Percentiles rank a stretch among this genome's conserved stretches.
These are phyloP conservation scores for Geotrichum aggregatum DNA, from an alignment of 1,139 yeast species.

Conservation along the genomic window DNA sequence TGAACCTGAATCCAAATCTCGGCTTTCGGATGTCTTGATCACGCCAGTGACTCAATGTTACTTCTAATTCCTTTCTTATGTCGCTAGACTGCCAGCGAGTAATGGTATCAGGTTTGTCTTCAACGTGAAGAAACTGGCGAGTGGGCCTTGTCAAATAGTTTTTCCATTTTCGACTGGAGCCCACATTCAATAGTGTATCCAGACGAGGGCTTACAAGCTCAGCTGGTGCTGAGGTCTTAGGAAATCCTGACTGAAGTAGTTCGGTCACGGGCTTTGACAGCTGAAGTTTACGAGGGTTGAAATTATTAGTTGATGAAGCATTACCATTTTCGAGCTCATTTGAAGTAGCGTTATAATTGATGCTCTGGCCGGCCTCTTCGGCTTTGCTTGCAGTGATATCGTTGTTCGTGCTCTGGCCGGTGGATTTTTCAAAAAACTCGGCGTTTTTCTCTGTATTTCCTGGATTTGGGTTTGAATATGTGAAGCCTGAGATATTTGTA, in stretches of 20 bases:
- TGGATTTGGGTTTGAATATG: too few relatives aligned
- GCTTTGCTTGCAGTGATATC: too few relatives aligned
- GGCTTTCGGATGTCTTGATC: slow-evolving; percentile 20
- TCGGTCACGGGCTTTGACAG: not conserved
- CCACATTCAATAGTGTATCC: slow-evolving; percentile 9
- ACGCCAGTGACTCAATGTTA: slow-evolving; percentile 26
- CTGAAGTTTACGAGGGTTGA: not conserved
- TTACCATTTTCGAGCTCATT: too few relatives aligned
- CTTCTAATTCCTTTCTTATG: slow-evolving; percentile 24
- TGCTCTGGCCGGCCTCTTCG: too few relatives aligned
- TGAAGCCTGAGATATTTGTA: too few relatives aligned
- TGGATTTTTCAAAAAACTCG: too few relatives aligned
- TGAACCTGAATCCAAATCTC: slow-evolving; percentile 24
- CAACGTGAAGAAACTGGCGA: slow-evolving; percentile 30
- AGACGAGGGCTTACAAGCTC: not conserved
- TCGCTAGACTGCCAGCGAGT: slow-evolving; percentile 28
- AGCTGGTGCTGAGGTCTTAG: too few relatives aligned
- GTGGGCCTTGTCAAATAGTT: slow-evolving; percentile 33
- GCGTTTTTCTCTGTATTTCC: too few relatives aligned
- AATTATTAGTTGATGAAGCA: not conserved
- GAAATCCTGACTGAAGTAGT: not conserved
- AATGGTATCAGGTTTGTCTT: slow-evolving; percentile 28
- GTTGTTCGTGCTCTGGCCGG: too few relatives aligned
- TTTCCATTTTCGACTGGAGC: slow-evolving; percentile 28
- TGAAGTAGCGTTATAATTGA: too few relatives aligned